Evolutionary conservation across 2,329 filamentous ascomycete species (phyloP).

Genomic region (Albifimbria verrucaria): DNA sequence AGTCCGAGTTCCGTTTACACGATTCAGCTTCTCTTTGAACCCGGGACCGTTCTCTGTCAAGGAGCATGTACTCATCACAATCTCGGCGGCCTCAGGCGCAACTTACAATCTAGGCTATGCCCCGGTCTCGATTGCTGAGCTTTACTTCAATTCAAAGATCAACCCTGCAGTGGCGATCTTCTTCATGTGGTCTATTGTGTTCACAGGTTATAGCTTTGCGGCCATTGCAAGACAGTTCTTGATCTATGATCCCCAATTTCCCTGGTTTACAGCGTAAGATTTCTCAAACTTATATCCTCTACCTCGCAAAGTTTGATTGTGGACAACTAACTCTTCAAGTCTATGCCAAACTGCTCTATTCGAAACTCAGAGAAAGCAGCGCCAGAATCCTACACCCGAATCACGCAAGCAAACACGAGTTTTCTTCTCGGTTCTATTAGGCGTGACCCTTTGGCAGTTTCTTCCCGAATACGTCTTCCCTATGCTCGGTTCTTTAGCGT

Average conservation of each 20-base stretch:
- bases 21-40: slow-evolving; percentile 49
- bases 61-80: slow-evolving; percentile 55
- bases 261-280: slow-evolving; percentile 30
- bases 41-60: slow-evolving; percentile 56
- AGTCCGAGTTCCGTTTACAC: slow-evolving; percentile 43
- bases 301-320: background rate
- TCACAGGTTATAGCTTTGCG: slow-evolving; percentile 56
- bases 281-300: background rate
- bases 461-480: slow-evolving; percentile 59
- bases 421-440: slow-evolving; percentile 52
- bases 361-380: slow-evolving; percentile 52
- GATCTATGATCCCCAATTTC: slow-evolving; percentile 50
- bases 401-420: slow-evolving; percentile 53
- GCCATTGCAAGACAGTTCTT: slow-evolving; percentile 55
- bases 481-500: slow-evolving; percentile 56
- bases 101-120: slow-evolving; percentile 49
- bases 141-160: slow-evolving; percentile 53
- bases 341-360: slow-evolving; percentile 55
- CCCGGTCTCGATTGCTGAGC: slow-evolving; percentile 50
- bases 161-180: slow-evolving; percentile 52
- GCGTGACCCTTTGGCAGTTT: slow-evolving; percentile 58
- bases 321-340: slow-evolving; percentile 11
- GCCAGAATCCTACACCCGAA: slow-evolving; percentile 43
- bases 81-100: slow-evolving; percentile 50
- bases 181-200: slow-evolving; percentile 58